Evolutionary conservation across 805 yeast species (phyloP).

Genomic region (Schwanniomyces vanrijiae): DNA sequence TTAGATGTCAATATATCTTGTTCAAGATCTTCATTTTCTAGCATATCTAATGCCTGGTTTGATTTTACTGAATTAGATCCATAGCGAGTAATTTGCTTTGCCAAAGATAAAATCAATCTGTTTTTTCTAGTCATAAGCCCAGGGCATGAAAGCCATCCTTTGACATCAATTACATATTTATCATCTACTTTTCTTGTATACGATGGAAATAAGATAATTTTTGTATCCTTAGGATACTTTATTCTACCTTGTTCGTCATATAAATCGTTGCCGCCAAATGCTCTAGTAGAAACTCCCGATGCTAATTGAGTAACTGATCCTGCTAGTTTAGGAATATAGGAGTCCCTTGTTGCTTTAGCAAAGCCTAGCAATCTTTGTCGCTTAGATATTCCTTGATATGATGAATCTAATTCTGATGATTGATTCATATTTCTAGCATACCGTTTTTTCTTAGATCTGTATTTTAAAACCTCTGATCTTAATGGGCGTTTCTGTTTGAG

Average conservation of each 20-base stretch:
- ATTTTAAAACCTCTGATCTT: constrained; percentile 7
- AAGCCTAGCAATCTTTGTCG: constrained; percentile 51
- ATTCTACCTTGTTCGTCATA: constrained; percentile 28
- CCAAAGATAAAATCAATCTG: constrained; percentile 63
- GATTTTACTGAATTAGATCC: constrained; percentile 13
- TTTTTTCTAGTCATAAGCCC: constrained; percentile 74
- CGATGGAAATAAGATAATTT: constrained; percentile 49
- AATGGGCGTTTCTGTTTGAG: constrained; percentile 17
- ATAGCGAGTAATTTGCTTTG: constrained; percentile 61
- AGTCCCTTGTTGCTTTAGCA: constrained; percentile 55
- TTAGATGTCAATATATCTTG: constrained; percentile 22
- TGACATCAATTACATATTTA: constrained; percentile 51
- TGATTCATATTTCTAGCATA: constrained; percentile 16
- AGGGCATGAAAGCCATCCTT: constrained; percentile 73
- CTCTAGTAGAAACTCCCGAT: constrained; percentile 39
- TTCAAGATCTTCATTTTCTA: constrained; percentile 25
- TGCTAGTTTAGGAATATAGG: constrained; percentile 53
- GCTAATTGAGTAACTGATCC: constrained; percentile 51
- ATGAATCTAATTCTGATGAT: not conserved
- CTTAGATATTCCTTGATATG: constrained; percentile 19
- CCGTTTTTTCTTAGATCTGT: constrained; percentile 9
- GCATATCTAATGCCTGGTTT: constrained; percentile 20
- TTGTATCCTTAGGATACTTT: constrained; percentile 56
- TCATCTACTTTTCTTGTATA: constrained; percentile 29
- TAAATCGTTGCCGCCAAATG: constrained; percentile 23